Evolutionary conservation across 441 rosid species (phyloP), one percentile per base, ranked within the genome.

Genomic region (Biscutella auriculata): DNA sequence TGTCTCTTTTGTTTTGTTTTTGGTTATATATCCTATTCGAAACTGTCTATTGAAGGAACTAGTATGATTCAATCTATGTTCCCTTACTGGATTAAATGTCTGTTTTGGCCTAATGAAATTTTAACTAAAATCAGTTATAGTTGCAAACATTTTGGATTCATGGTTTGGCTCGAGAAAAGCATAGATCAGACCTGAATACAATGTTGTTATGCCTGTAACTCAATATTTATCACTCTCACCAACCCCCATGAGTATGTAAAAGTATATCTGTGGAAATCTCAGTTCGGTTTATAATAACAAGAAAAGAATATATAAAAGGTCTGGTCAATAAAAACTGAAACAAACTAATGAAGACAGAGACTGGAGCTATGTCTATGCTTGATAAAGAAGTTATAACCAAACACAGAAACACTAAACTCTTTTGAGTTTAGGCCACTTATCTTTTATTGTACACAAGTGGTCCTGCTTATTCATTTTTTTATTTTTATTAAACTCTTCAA

Each of bases 371-470:
- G 30, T 29, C 21, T 36, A 54, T 47, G 27, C 49, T 55, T 47
- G 43, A 39, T 29, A 39, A 11, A 56, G 36, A 64, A 39, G 51
- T 55, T 28, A 64, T 12, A 37, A 46, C 62, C 49, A 64, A 47
- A 30, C 39, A 36, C 57, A 56, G 45, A 37, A 56, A 9, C 25
- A 28, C 55, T 36, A 65, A 47, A 14, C 57, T 64, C 57, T 11
- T n/a, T 56, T 47, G n/a, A 53, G 17, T 25, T 32, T 41, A 32
- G 63, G 44, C 57, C 37, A 65, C 52, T 65, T 57, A n/a, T 32
- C 12, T 41, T 15, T n/a, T n/a, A n/a, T n/a, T n/a, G n/a, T n/a
- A n/a, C n/a, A 57, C 1, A 43, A 6, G 60, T 66, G 65, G 65
- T 59, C 54, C 55, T 66, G 7, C 48, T 27, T 43, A 3, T 42